Conservation (phyloP, 129 eudicot genomes). For the Dittrichia graveolens region DNA sequence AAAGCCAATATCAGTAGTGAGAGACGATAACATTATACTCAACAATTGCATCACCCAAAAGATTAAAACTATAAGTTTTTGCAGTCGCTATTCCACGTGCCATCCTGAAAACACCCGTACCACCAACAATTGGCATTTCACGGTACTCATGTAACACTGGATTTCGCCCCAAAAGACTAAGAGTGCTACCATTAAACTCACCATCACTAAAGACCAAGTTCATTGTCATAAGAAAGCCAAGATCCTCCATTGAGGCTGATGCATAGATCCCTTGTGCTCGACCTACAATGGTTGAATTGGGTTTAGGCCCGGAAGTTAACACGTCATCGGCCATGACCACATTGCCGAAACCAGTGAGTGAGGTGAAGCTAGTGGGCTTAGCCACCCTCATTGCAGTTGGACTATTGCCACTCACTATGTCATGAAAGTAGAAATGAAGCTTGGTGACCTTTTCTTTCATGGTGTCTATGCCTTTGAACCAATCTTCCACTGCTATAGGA, state of each 20-base stretch:
- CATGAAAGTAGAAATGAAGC: conserved; percentile 56
- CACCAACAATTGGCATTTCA: conserved; percentile 64
- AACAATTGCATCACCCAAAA: conserved; percentile 38
- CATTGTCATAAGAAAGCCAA: conserved; percentile 40
- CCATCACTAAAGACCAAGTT: conserved; percentile 42
- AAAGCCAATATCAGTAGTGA: conserved; percentile 34
- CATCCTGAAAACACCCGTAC: conserved; percentile 53
- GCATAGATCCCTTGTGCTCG: conserved; percentile 53
- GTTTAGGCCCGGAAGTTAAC: conserved; percentile 40
- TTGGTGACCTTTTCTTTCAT: conserved; percentile 45
- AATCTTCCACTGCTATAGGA: conserved; percentile 43
- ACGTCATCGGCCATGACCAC: conserved; percentile 44
- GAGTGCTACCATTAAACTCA: conserved; percentile 47
- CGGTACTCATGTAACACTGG: conserved; percentile 41
- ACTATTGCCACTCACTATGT: conserved; percentile 41
- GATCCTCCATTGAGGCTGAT: conserved; percentile 40
- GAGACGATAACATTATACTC: conserved; percentile 38
- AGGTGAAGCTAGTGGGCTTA: conserved; percentile 24
- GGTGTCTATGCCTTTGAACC: conserved; percentile 41
- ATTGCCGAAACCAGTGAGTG: conserved; percentile 44
- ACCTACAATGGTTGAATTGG: conserved; percentile 43
- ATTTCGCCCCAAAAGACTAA: conserved; percentile 48
- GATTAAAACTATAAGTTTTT: conserved; percentile 31
- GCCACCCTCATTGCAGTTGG: conserved; percentile 48
- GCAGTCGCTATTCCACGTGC: conserved; percentile 53